A percentile compares a stretch with the other conserved stretches of the same genome.
Conservation (phyloP, 805 yeast genomes). For the Spathaspora arborariae region DNA sequence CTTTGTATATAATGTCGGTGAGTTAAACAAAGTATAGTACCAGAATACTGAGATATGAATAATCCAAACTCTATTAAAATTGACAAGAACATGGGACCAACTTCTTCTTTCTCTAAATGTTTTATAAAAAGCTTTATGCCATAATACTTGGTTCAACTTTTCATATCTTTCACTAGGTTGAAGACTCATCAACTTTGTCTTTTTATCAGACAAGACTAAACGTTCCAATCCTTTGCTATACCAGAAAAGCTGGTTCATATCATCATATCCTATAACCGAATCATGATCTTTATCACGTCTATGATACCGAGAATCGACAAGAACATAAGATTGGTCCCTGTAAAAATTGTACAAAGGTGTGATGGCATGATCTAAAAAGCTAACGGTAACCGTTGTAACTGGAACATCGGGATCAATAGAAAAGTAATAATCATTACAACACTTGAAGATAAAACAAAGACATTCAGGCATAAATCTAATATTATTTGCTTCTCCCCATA, state of each 20-base stretch:
- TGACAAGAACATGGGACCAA: conserved; percentile 71
- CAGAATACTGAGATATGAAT: conserved; percentile 72
- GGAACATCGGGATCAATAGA: conserved; percentile 36
- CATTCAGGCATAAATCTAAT: conserved; percentile 88
- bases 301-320: conserved; percentile 40
- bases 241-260: conserved; percentile 87
- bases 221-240: conserved; percentile 63
- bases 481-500: conserved; percentile 92
- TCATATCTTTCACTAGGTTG: conserved; percentile 55
- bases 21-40: conserved; percentile 68
- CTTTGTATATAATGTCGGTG: conserved; percentile 63
- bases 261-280: conserved; percentile 79
- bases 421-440: conserved; percentile 67
- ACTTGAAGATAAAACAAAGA: conserved; percentile 76
- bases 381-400: conserved; percentile 25
- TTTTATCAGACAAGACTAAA: conserved; percentile 44
- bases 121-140: conserved; percentile 69
- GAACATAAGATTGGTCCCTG: conserved; percentile 49
- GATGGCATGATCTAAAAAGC: conserved; percentile 63
- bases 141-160: conserved; percentile 50
- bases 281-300: conserved; percentile 62
- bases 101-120: conserved; percentile 72
- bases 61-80: conserved; percentile 78
- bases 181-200: conserved; percentile 46
- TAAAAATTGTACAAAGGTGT: conserved; percentile 70